A percentile compares a stretch with the other conserved stretches of the same genome.
phyloP scores from a whole-genome alignment of 1,139 yeast species.

The Debaryomyces subglobosus region DNA sequence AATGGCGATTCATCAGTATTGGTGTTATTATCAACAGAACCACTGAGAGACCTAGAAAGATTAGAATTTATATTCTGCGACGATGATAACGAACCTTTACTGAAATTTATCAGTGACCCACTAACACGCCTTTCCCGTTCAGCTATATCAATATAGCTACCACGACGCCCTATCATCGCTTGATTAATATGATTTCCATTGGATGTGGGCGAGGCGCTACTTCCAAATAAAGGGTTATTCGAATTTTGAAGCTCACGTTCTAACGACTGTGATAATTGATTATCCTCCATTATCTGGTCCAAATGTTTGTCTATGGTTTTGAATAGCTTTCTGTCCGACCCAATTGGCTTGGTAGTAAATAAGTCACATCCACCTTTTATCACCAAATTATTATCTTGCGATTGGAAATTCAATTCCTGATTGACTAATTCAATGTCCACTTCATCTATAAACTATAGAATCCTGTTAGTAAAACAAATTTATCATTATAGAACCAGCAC shows the following conservation, averaged over 20 bases:
- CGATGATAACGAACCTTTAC: conserved; percentile 12
- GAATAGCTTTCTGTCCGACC: conserved; percentile 84
- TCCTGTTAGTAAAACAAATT: conserved; percentile 18
- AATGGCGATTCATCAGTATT: conserved; percentile 71
- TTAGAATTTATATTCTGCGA: conserved; percentile 10
- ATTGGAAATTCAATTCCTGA: conserved; percentile 83
- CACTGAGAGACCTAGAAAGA: conserved; percentile 25
- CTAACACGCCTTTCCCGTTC: conserved; percentile 32
- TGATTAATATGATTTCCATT: conserved; percentile 1
- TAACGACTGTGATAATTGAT: conserved; percentile 44
- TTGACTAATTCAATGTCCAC: conserved; percentile 88
- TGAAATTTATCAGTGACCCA: conserved; percentile 16
- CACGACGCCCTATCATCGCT: conserved; percentile 16
- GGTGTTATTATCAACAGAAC: conserved; percentile 26
- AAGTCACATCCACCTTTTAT: conserved; percentile 87
- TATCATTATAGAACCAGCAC: neutral
- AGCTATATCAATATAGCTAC: conserved; percentile 20
- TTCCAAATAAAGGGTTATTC: conserved; percentile 37
- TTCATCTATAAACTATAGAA: conserved; percentile 77
- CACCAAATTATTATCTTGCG: conserved; percentile 80
- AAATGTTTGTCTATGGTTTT: conserved; percentile 85
- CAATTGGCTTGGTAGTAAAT: conserved; percentile 91
- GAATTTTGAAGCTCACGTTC: conserved; percentile 47
- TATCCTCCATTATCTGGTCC: conserved; percentile 64
- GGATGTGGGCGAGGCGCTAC: conserved; percentile 37